Conservation (phyloP, 129 eudicot genomes). For the Arctium lappa region DNA sequence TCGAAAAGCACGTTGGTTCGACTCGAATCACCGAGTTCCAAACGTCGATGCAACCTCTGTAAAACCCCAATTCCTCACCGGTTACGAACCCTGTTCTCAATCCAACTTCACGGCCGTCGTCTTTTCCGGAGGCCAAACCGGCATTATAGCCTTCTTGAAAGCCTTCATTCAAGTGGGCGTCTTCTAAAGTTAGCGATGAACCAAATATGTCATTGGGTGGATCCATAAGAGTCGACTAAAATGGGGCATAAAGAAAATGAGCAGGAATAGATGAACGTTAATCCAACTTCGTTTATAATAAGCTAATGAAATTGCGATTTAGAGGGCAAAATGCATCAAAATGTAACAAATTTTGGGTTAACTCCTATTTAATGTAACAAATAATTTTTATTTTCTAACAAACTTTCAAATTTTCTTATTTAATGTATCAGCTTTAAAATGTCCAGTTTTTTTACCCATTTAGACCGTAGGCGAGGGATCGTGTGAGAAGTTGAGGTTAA, state of each 20-base stretch:
- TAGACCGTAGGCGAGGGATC: neutral
- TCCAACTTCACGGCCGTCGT: constrained; percentile 72
- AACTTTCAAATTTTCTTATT: neutral
- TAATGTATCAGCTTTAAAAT: neutral
- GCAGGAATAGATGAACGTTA: neutral
- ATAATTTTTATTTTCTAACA: neutral
- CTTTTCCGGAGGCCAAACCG: constrained; percentile 57
- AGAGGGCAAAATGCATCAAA: neutral
- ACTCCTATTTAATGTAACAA: neutral
- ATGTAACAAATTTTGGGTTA: neutral
- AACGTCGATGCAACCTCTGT: constrained; percentile 63
- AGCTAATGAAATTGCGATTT: neutral
- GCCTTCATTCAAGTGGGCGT: constrained; percentile 18
- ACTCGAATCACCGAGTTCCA: constrained; percentile 57
- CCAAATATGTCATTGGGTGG: constrained; percentile 46
- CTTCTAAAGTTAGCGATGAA: constrained; percentile 27
- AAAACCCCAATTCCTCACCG: constrained; percentile 82
- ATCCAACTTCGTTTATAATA: neutral
- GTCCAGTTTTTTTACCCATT: neutral
- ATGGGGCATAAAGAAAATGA: neutral
- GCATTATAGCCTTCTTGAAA: constrained; percentile 55
- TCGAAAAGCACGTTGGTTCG: constrained; percentile 49
- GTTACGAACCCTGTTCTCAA: constrained; percentile 60
- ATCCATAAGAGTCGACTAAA: constrained; percentile 15
- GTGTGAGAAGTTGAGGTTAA: too few species aligned